Conservation (phyloP, 2,329 filamentous ascomycete species). For the Fusarium pseudograminearum region DNA sequence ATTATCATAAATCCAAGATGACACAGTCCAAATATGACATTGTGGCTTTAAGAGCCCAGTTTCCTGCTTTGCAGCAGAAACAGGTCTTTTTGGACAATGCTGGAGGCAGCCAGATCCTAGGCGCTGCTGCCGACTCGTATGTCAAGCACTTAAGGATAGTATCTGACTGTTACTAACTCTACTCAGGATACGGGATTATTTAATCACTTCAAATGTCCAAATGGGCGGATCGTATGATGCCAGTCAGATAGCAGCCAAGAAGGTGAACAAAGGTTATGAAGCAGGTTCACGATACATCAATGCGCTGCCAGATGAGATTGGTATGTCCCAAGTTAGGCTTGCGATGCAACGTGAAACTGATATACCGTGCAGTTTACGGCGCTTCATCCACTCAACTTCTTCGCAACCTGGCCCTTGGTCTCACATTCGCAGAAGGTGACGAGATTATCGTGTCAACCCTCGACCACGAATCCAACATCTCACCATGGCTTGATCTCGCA, state of each 20-base stretch:
- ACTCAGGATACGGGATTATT: constrained; percentile 68
- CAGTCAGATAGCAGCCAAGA: constrained; percentile 67
- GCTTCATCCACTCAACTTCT: constrained; percentile 81
- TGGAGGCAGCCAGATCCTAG: constrained; percentile 78
- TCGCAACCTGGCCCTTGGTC: constrained; percentile 73
- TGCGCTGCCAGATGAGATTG: constrained; percentile 73
- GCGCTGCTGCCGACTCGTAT: constrained; percentile 60
- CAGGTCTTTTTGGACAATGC: constrained; percentile 85
- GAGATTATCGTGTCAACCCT: constrained; percentile 78
- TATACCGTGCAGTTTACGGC: constrained; percentile 60
- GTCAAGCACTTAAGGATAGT: background rate
- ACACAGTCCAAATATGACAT: constrained; percentile 35
- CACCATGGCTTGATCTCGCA: constrained; percentile 78
- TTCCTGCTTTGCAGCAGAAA: constrained; percentile 74
- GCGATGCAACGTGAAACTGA: background rate
- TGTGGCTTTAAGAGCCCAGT: constrained; percentile 60
- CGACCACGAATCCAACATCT: constrained; percentile 83
- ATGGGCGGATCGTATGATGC: constrained; percentile 77
- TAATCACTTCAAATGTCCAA: constrained; percentile 78
- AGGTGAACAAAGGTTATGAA: constrained; percentile 62
- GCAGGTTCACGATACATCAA: constrained; percentile 79
- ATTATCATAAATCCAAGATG: background rate
- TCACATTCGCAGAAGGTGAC: constrained; percentile 66
- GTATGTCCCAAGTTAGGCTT: constrained; percentile 42
- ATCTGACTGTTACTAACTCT: constrained; percentile 57